Evolutionary conservation across 768 basidiomycete genomes (phyloP), one percentile per base, ranked within the genome.

Genomic region (Boletus pseudopeckii): DNA sequence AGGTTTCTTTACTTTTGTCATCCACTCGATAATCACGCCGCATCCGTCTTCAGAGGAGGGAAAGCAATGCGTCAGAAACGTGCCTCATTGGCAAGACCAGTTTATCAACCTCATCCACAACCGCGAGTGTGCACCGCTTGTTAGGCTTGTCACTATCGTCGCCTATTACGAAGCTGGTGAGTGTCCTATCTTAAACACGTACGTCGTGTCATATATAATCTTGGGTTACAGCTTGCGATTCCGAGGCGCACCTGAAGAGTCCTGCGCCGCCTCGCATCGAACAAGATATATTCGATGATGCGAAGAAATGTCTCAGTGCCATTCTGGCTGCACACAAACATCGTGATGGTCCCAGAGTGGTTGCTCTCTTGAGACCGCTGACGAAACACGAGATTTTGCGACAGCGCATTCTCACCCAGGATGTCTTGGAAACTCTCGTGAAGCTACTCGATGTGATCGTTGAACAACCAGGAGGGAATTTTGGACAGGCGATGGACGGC

Each of bases 401-500:
- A 41, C 6, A 56, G 24, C 41, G 14, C 26, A 54, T 66, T 38
- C 62, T 66, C 32, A 58, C 60, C 3, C 1, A 18, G 0, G 55
- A 60, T 1, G 48, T 64, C 7, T 30, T 64, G 34, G 28, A 57
- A 1, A 54, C 11, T 6, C 45, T 66, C 15, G 37, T 66, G 28
- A 6, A 22, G 2, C 38, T 64, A 17, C 49, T 66, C 5, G 65
- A 67, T 43, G 10, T 0, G 22, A 57, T 57, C 10, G 10, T 64
- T 20, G 8, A 3, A 2, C 38, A 45, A 26, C 32, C 32, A 0
- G 51, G 18, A 13, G 45, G 40, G 4, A 57, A 55, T 33, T 62
- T 67, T 26, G 44, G 47, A 26, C 62, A 57, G 33, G 65, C 52
- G 18, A 66, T 66, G 64, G 57, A 67, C 4, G 56, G 62, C n/a